Evolutionary conservation across 257 asterid species (phyloP), one percentile per base, ranked within the genome.

Genomic region (Anisodus acutangulus): DNA sequence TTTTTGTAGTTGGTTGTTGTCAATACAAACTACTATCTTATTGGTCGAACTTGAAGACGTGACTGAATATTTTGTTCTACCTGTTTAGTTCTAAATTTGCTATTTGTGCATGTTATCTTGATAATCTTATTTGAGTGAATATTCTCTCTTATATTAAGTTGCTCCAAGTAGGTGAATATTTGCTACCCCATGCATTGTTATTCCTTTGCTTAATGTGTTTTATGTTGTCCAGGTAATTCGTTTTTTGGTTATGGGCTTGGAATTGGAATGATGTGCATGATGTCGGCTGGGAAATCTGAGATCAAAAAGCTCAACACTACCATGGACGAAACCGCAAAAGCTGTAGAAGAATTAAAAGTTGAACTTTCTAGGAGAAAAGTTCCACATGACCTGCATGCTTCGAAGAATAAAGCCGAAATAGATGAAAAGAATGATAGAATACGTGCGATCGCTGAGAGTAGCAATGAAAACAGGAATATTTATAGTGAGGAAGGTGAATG

Each of bases 221-320:
- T 85, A 37, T 1, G 51, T 63, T 78, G 0, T 87, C 83, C 94
- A 94, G 97, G 89, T 19, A 89, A 87, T 78, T 84, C 96, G 0
- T 8, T 80, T 55, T 91, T 93, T 84, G 90, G 91, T 51, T 93
- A 92, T 91, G 97, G 97, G 67, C 90, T 93, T 63, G 92, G 96
- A 54, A 84, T 94, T 64, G 96, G 97, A 68, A 88, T 93, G 78
- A 91, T 93, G 96, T 93, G 88, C 78, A 93, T 93, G 97, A 88
- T 93, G 94, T 92, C 96, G 47, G 92, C 94, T 70, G 97, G 95
- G 86, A 91, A 91, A 76, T 88, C 90, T 60, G 94, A 92, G 88
- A 90, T 92, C 78, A 84, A 83, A 70, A 86, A 62, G 91, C 71
- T 92, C 79, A 91, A 91, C 83, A 57, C 85, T 45, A 90, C 95